phyloP scores from a whole-genome alignment of 139 green algal genomes.

The Diplosphaera chodatii region DNA sequence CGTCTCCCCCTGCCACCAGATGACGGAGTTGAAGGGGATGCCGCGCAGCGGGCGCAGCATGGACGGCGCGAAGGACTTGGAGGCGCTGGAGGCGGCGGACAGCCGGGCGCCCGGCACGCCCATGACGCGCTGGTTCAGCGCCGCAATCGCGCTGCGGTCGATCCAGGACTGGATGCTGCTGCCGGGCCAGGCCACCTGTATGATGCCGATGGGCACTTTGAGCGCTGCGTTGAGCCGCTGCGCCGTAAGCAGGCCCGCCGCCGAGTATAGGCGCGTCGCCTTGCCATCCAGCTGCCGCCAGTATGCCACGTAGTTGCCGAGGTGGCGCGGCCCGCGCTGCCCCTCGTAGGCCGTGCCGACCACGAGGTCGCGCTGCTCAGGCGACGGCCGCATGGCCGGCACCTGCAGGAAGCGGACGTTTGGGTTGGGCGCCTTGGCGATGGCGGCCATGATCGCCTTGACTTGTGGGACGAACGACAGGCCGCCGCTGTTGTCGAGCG shows the following conservation, averaged over 20 bases:
- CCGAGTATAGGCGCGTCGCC: neutral
- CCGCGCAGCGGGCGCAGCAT: neutral
- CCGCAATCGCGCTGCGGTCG: too few species aligned
- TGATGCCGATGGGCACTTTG: neutral
- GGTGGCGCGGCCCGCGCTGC: neutral
- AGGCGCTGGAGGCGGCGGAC: too few species aligned
- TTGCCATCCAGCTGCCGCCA: neutral
- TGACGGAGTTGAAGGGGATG: neutral
- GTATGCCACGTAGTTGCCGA: too few species aligned
- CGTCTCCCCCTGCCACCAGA: neutral
- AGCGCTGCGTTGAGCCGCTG: neutral
- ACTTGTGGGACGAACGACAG: neutral
- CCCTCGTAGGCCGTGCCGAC: neutral
- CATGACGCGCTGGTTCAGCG: too few species aligned
- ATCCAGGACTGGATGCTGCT: neutral
- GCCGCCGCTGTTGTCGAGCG: neutral
- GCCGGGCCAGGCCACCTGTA: neutral
- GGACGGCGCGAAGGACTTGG: neutral
- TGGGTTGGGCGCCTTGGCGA: neutral
- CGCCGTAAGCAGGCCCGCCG: neutral
- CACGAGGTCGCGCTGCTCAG: neutral
- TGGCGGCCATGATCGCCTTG: neutral
- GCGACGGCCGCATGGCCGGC: neutral
- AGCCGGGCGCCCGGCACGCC: neutral
- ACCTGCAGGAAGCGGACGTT: neutral